Conservation (phyloP, 371 early-diverging fungal genomes). For the Mortierella sp. region DNA sequence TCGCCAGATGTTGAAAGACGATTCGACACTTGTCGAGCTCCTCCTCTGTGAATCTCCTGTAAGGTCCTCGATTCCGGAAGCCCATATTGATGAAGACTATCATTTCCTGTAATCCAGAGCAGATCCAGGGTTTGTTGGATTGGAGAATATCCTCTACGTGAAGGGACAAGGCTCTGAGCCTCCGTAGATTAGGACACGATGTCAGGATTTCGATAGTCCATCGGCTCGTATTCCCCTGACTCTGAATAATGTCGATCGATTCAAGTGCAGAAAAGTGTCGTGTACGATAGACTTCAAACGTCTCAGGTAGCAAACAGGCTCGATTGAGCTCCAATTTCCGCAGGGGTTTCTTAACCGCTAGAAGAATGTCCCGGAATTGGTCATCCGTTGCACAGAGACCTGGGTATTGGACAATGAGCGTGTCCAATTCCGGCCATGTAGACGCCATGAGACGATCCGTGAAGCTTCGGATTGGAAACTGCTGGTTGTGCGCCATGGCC, state of each 20-base stretch:
- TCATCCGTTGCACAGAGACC: not conserved
- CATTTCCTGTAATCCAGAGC: not conserved
- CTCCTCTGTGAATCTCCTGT: not conserved
- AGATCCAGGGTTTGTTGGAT: not conserved
- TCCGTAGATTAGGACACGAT: conserved; percentile 1
- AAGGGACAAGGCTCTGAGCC: not conserved
- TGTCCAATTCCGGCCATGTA: conserved; percentile 1
- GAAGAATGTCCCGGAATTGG: not conserved
- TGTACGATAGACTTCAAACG: not conserved
- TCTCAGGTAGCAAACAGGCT: not conserved
- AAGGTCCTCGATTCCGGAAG: not conserved
- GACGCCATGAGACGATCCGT: not conserved
- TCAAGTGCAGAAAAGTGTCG: not conserved
- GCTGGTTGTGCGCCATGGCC: not conserved
- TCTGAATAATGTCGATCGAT: not conserved
- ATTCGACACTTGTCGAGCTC: not conserved
- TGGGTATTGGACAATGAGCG: not conserved
- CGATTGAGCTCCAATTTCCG: not conserved
- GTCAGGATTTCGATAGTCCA: not conserved
- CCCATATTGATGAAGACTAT: not conserved
- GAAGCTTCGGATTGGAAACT: not conserved
- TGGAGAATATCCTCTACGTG: not conserved
- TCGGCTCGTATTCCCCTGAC: not conserved
- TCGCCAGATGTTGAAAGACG: not conserved
- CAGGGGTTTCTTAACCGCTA: not conserved